These are phyloP conservation scores for Taxillus chinensis DNA, from an alignment of 164 flowering plant species.

Conservation along the genomic window DNA sequence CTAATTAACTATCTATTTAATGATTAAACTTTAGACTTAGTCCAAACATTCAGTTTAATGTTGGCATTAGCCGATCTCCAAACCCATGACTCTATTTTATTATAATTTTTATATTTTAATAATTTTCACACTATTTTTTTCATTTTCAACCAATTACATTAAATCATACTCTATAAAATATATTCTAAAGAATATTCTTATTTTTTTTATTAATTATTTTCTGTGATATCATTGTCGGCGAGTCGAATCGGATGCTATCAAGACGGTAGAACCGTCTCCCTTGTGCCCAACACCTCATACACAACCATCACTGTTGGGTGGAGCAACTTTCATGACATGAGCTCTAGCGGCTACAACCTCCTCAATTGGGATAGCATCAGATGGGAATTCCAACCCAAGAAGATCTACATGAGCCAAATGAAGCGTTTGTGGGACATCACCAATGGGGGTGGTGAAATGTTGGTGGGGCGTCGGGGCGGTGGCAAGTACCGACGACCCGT, in stretches of 20 bases:
- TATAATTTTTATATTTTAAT: too few species aligned
- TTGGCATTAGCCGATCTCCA: too few species aligned
- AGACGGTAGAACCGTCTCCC: slow-evolving; percentile 8
- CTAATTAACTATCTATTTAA: too few species aligned
- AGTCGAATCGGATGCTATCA: slow-evolving; percentile 36
- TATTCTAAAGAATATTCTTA: too few species aligned
- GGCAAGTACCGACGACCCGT: neutral
- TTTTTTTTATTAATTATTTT: slow-evolving; percentile 20
- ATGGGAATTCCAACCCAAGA: slow-evolving; percentile 10
- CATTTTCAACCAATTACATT: too few species aligned
- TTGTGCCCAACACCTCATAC: slow-evolving; percentile 45
- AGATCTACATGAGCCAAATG: slow-evolving; percentile 32
- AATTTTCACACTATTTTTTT: too few species aligned
- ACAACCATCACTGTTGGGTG: slow-evolving; percentile 57
- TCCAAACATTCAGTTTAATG: too few species aligned
- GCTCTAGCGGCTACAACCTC: slow-evolving; percentile 49
- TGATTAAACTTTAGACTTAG: too few species aligned
- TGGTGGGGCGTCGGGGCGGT: slow-evolving; percentile 44
- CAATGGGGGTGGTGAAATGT: slow-evolving; percentile 31
- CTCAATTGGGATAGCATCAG: slow-evolving; percentile 51
- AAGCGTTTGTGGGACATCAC: slow-evolving; percentile 27
- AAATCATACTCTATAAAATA: too few species aligned
- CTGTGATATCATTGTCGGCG: slow-evolving; percentile 54
- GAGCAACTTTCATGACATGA: slow-evolving; percentile 55
- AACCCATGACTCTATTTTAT: too few species aligned